Base-by-base conservation (phyloP, 1,284 basidiomycete genomes). In the Anthracocystis walkeri region DNA sequence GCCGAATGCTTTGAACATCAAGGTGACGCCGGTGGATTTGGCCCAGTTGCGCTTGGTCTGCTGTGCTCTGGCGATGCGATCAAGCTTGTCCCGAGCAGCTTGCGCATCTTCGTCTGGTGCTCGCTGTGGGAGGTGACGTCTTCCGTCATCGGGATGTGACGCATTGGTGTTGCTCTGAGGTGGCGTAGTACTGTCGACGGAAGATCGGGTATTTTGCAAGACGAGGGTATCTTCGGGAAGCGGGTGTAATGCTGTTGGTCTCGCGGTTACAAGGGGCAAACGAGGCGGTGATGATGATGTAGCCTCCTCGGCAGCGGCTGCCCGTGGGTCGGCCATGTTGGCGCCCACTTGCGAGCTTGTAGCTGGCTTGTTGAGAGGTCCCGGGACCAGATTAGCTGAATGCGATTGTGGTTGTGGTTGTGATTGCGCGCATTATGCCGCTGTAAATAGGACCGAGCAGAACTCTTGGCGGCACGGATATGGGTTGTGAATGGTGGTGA, bases 51-150 rank as follows among this genome's bases (percentile, higher is more conserved):
- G 61, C 44, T 65, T 67, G 11, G 58, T 51, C 50, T 74, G 44
- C 33, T 69, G 71, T 31, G 70, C 65, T 41, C 65, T 74, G n/a
- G 62, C 59, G 7, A 77, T 62, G 21, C 75, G 71, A 16, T 77
- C 75, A 33, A 77, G 70, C 42, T 75, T 77, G 48, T 69, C 68
- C 8, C 68, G 46, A 8, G 75, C 75, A 3, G 59, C 52, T 40
- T 75, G 58, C 2, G 64, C 75, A 46, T 77, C 67, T 16, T 55
- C 38, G n/a, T 75, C 60, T 3, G 68, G 63, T 2, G 63, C 60
- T 48, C 58, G 63, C 31, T 46, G 51, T 44, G 65, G 60, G 8
- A 63, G 53, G 40, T 62, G 38, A 25, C 40, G 25, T 2, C 35
- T n/a, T 11, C 29, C 50, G 41, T 57, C 29, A 6, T 60, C 12